Conservation (phyloP, 495 filamentous ascomycete species). For the Penicillium diatomitis region DNA sequence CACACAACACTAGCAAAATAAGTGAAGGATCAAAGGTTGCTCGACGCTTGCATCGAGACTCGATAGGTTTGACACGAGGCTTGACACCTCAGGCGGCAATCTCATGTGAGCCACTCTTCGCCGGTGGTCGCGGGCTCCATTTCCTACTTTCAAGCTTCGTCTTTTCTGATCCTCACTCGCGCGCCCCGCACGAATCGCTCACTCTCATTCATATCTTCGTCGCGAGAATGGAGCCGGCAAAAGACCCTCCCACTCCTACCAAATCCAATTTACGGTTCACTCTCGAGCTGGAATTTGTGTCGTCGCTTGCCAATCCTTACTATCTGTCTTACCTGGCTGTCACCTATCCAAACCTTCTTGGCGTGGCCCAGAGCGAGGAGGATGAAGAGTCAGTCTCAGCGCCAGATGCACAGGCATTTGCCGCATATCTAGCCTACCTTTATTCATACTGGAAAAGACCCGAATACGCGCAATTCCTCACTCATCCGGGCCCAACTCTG, state of each 20-base stretch:
- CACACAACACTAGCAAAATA: too few species aligned
- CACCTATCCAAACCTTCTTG: constrained; percentile 42
- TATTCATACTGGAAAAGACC: constrained; percentile 72
- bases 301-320: constrained; percentile 72
- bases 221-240: constrained; percentile 12
- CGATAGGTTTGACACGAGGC: too few species aligned
- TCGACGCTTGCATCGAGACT: too few species aligned
- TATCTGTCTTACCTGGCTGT: constrained; percentile 79
- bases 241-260: constrained; percentile 27
- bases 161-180: background rate
- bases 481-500: constrained; percentile 74
- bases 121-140: background rate
- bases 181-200: background rate
- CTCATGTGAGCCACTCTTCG: too few species aligned
- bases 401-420: constrained; percentile 54
- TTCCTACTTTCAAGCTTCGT: background rate
- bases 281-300: constrained; percentile 60
- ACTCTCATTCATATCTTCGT: background rate
- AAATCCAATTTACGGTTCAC: constrained; percentile 36
- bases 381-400: constrained; percentile 38
- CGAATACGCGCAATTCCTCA: constrained; percentile 74
- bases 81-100: too few species aligned
- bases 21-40: too few species aligned
- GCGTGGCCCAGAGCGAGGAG: constrained; percentile 30
- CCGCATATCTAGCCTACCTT: constrained; percentile 75